Conservation (phyloP, 345 rosid species). For the Psidium friedrichsthalianum region DNA sequence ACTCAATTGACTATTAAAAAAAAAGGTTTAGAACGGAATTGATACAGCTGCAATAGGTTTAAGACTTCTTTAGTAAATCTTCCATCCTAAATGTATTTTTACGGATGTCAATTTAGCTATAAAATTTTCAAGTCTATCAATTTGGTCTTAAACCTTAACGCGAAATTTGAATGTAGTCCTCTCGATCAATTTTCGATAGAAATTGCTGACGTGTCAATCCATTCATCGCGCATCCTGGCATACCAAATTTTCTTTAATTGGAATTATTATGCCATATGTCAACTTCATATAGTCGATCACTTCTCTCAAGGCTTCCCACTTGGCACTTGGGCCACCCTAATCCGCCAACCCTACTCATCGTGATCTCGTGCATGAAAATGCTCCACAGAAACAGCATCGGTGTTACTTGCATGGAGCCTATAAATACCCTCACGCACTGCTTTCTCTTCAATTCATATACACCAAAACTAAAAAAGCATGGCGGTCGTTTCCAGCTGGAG, state of each 20-base stretch:
- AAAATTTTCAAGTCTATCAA: too few relatives aligned
- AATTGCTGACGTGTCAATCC: fast-evolving
- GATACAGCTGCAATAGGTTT: too few relatives aligned
- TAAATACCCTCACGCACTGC: background rate
- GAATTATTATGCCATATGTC: background rate
- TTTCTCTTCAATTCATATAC: background rate
- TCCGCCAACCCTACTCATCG: background rate
- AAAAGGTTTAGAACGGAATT: too few relatives aligned
- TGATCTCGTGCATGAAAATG: background rate
- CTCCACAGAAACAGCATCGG: background rate
- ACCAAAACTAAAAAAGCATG: background rate
- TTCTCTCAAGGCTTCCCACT: background rate
- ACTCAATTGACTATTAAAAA: too few relatives aligned
- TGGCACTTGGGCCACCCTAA: background rate
- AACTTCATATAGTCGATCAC: background rate
- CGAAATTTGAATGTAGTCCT: fast-evolving
- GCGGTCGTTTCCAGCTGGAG: background rate
- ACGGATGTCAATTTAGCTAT: too few relatives aligned
- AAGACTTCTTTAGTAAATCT: too few relatives aligned
- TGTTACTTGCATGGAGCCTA: background rate
- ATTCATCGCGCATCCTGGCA: fast-evolving
- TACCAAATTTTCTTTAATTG: background rate
- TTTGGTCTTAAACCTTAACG: background rate
- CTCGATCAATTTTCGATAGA: fast-evolving
- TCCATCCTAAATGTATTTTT: too few relatives aligned